A percentile compares a stretch with the other conserved stretches of the same genome.
Evolutionary conservation across 2,329 filamentous ascomycete genomes (phyloP).

Genomic region (Emmonsiellopsis sp.): DNA sequence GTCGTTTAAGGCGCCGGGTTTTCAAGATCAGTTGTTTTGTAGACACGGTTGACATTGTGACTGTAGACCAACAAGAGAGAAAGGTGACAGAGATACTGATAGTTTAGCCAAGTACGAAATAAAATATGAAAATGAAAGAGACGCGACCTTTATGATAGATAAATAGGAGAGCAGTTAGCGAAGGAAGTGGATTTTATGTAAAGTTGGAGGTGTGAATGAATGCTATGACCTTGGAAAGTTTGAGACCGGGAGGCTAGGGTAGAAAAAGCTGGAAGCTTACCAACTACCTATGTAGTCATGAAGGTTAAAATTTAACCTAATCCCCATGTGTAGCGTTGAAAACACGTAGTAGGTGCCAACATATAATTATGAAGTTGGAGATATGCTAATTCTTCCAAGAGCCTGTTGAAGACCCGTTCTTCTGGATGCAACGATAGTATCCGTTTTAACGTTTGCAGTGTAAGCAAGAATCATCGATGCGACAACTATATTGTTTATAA

Average conservation of each 20-base stretch:
- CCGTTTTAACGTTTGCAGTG: no score
- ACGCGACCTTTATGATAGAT: neutral
- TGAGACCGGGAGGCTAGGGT: neutral
- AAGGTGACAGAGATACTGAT: neutral
- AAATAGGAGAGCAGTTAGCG: neutral
- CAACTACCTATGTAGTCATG: no score
- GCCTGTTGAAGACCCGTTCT: no score
- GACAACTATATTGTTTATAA: no score
- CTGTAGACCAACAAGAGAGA: neutral
- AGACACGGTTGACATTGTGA: neutral
- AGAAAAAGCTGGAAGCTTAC: no score
- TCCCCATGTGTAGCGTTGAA: no score
- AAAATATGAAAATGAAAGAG: neutral
- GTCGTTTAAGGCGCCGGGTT: neutral
- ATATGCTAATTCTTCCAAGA: no score
- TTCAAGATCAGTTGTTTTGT: neutral
- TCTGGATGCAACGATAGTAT: no score
- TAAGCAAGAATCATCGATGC: no score
- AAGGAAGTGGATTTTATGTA: neutral
- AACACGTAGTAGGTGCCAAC: no score
- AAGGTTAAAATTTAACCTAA: no score
- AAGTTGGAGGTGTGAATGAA: neutral
- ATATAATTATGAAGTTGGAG: no score
- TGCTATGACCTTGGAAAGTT: neutral
- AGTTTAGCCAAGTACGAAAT: neutral